Evolutionary conservation across 1,284 basidiomycete species (phyloP).

Genomic region (Ceratobasidium sp.): DNA sequence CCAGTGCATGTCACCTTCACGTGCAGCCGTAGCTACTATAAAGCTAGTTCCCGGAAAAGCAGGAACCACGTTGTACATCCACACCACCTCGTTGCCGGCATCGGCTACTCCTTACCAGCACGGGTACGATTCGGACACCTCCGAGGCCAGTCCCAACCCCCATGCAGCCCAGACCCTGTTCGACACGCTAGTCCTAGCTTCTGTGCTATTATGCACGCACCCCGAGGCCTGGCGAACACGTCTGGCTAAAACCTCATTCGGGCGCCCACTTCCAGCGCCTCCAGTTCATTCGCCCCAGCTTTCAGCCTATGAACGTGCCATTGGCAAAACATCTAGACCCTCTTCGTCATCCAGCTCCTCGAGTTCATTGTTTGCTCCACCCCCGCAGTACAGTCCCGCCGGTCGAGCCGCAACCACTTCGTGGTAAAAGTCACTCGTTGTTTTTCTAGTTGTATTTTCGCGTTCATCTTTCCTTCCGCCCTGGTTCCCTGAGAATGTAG

Average conservation of each 20-base stretch:
- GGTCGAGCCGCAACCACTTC: neutral
- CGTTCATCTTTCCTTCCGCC: constrained; percentile 5
- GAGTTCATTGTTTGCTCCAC: neutral
- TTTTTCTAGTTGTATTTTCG: neutral
- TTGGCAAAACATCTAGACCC: constrained; percentile 11
- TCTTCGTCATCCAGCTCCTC: constrained; percentile 9
- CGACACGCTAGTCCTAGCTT: constrained; percentile 21
- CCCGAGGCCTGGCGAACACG: constrained; percentile 24
- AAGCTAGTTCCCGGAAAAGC: constrained; percentile 19
- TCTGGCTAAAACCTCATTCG: neutral
- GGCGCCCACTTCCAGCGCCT: constrained; percentile 20
- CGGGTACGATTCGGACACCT: constrained; percentile 35
- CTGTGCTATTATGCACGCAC: constrained; percentile 26
- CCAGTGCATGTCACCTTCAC: constrained; percentile 19
- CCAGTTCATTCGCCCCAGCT: constrained; percentile 3
- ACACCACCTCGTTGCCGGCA: constrained; percentile 21
- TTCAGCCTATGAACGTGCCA: constrained; percentile 25
- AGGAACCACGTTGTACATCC: constrained; percentile 22
- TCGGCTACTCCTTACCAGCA: neutral
- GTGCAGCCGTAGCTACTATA: constrained; percentile 15
- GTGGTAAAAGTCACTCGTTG: neutral
- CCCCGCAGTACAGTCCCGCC: neutral
- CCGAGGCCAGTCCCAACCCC: constrained; percentile 30
- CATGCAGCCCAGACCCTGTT: constrained; percentile 18
- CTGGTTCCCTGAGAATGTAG: constrained; percentile 30